Percentiles rank a stretch among this genome's conserved stretches.
phyloP scores from a whole-genome alignment of 1,139 yeast genomes.

The Lodderomyces theae region DNA sequence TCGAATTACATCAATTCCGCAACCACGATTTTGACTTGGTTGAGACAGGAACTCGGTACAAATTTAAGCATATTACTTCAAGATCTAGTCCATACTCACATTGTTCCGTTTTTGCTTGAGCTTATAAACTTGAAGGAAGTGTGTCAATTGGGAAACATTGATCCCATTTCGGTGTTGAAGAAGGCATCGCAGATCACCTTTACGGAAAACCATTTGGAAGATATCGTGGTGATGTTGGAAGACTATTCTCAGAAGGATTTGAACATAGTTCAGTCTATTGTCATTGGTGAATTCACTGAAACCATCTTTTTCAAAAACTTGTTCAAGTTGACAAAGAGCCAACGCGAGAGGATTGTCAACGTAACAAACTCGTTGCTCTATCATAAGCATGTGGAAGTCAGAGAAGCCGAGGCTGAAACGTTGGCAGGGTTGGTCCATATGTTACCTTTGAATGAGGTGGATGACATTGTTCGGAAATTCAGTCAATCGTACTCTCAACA shows the following conservation, averaged over 20 bases:
- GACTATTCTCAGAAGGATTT: conserved; percentile 39
- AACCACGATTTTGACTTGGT: conserved; percentile 44
- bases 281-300: conserved; percentile 70
- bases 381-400: conserved; percentile 69
- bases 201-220: conserved; percentile 40
- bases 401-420: conserved; percentile 74
- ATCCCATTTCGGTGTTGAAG: conserved; percentile 53
- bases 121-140: conserved; percentile 76
- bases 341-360: conserved; percentile 51
- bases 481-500: conserved; percentile 24
- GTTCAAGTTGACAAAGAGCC: conserved; percentile 49
- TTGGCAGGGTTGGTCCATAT: conserved; percentile 81
- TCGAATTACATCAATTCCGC: conserved; percentile 49
- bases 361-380: conserved; percentile 55
- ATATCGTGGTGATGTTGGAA: conserved; percentile 52
- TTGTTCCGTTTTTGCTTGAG: conserved; percentile 70
- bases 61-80: conserved; percentile 43
- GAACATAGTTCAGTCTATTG: conserved; percentile 66
- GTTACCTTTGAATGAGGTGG: conserved; percentile 59
- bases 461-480: conserved; percentile 25
- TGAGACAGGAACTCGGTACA: conserved; percentile 40
- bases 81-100: conserved; percentile 33
- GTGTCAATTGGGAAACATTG: conserved; percentile 67
- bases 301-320: conserved; percentile 73
- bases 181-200: conserved; percentile 60